These are phyloP conservation scores for Sordariomycetes sp. DNA, from an alignment of 2,329 filamentous ascomycete species.

Conservation along the genomic window DNA sequence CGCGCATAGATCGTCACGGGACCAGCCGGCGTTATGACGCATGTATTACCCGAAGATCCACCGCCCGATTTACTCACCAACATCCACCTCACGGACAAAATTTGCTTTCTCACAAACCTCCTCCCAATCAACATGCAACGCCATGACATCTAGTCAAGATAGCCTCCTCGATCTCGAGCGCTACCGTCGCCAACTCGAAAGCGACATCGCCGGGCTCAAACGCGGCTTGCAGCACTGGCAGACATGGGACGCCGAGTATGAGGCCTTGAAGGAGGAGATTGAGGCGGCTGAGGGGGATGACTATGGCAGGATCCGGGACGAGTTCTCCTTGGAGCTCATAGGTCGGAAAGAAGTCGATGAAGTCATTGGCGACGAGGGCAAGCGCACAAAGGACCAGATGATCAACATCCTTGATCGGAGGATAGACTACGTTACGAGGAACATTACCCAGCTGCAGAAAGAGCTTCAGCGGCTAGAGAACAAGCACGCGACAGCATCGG, in stretches of 20 bases:
- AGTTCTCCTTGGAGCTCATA: constrained; percentile 55
- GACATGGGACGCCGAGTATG: constrained; percentile 85
- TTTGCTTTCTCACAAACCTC: too few species aligned
- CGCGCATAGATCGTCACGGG: too few species aligned
- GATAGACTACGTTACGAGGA: constrained; percentile 83
- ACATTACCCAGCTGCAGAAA: constrained; percentile 65
- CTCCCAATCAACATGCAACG: too few species aligned
- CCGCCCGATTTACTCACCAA: too few species aligned
- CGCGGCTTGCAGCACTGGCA: constrained; percentile 81
- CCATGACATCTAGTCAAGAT: constrained; percentile 35
- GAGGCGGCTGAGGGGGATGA: constrained; percentile 39
- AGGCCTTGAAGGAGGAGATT: constrained; percentile 78
- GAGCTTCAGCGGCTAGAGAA: constrained; percentile 61
- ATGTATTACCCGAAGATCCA: too few species aligned
- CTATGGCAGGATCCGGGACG: constrained; percentile 46
- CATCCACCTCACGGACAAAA: too few species aligned
- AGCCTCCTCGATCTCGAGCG: constrained; percentile 62
- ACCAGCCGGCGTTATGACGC: too few species aligned
- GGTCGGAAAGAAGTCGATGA: constrained; percentile 46
- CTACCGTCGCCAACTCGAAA: constrained; percentile 66
- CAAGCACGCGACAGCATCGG: constrained; percentile 55
- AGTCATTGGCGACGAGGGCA: constrained; percentile 23
- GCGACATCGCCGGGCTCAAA: constrained; percentile 59
- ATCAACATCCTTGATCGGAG: constrained; percentile 58
- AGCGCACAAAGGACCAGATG: constrained; percentile 32